phyloP scores from a whole-genome alignment of 306 rosid genomes.

The Citrullus colocynthis region DNA sequence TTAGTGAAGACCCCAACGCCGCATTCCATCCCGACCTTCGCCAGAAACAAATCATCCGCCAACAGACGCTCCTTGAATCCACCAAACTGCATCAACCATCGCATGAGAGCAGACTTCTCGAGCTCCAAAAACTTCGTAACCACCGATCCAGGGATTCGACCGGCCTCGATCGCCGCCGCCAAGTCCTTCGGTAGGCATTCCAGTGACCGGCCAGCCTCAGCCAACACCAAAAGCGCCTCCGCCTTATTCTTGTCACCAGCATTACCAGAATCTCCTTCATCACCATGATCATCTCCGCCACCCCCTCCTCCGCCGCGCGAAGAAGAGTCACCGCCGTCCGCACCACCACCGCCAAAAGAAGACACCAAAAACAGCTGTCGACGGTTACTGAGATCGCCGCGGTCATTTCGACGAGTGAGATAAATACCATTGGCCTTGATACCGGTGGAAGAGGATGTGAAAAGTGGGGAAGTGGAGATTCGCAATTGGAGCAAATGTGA shows the following conservation, averaged over 20 bases:
- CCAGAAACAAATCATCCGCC: constrained; percentile 88
- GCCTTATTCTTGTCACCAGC: constrained; percentile 22
- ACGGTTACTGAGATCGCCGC: background rate
- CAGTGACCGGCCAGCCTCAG: constrained; percentile 50
- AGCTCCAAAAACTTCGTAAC: constrained; percentile 55
- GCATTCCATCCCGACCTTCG: constrained; percentile 72
- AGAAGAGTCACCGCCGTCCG: constrained; percentile 12
- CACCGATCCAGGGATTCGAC: constrained; percentile 66
- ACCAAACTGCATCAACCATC: constrained; percentile 74
- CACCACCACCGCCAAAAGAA: constrained; percentile 11
- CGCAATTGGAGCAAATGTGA: constrained; percentile 17
- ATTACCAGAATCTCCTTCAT: constrained; percentile 17
- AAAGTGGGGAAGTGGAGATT: constrained; percentile 7
- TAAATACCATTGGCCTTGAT: constrained; percentile 3
- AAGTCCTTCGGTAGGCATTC: constrained; percentile 66
- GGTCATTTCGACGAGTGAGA: constrained; percentile 11
- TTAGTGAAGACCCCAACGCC: constrained; percentile 93
- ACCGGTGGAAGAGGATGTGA: constrained; percentile 10
- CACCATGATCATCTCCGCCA: constrained; percentile 18
- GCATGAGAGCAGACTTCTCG: constrained; percentile 41
- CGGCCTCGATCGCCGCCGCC: constrained; percentile 62
- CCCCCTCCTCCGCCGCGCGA: constrained; percentile 18
- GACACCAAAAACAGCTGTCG: background rate
- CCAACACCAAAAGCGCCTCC: constrained; percentile 56
- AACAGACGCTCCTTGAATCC: constrained; percentile 79